These are phyloP conservation scores for Trichoderma pleuroti DNA, from an alignment of 2,329 filamentous ascomycete species.

Conservation along the genomic window DNA sequence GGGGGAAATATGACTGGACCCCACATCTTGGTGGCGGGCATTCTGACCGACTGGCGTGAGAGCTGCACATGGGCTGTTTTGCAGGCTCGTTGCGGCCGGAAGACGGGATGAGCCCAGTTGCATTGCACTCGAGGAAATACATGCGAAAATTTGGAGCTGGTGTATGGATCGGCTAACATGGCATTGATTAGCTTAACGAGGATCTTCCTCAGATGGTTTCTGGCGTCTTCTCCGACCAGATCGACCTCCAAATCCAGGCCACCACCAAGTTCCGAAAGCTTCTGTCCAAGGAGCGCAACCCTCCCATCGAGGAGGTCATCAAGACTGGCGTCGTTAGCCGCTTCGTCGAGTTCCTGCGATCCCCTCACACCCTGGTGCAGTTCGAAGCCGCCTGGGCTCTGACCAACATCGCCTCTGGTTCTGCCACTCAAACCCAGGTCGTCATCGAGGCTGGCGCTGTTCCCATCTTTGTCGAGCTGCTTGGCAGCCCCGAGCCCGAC, in stretches of 20 bases:
- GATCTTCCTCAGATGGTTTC: conserved; percentile 97
- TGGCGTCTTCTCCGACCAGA: conserved; percentile 97
- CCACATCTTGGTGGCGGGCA: conserved; percentile 30
- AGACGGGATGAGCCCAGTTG: not conserved
- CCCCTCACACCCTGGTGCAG: conserved; percentile 95
- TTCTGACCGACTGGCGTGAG: conserved; percentile 21
- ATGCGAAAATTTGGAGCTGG: not conserved
- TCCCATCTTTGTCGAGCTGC: conserved; percentile 95
- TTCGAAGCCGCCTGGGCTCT: conserved; percentile 99
- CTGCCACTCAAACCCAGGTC: conserved; percentile 94
- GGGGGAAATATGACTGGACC: conserved; percentile 34
- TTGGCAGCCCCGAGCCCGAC: conserved; percentile 94
- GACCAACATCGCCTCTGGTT: conserved; percentile 98
- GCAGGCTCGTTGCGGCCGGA: not conserved
- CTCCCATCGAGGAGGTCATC: conserved; percentile 97
- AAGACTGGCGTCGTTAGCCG: conserved; percentile 96
- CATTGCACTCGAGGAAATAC: not conserved
- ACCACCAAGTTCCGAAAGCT: conserved; percentile 99
- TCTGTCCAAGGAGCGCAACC: conserved; percentile 97
- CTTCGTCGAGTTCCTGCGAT: conserved; percentile 97
- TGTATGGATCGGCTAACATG: conserved; percentile 2
- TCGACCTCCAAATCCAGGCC: conserved; percentile 93
- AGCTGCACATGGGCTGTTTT: conserved; percentile 16
- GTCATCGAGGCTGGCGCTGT: conserved; percentile 98
- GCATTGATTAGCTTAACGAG: conserved; percentile 73